Conservation (phyloP, 2,329 filamentous ascomycete genomes). For the Didymella exigua region DNA sequence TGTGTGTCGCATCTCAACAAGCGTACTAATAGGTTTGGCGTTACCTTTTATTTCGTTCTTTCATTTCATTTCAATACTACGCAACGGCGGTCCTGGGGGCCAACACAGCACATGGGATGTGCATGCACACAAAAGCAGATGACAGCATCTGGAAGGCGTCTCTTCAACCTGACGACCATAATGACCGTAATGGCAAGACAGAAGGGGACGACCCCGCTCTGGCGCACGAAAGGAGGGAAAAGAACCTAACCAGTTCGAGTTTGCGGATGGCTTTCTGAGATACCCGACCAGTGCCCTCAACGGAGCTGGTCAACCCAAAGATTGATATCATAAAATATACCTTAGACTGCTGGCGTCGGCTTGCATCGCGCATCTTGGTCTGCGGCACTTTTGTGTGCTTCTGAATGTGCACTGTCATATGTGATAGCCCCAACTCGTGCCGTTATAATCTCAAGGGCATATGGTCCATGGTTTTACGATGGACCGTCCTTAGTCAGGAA, state of each 20-base stretch:
- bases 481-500: too few relatives aligned
- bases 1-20: slow-evolving; percentile 30
- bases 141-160: slow-evolving; percentile 45
- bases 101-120: slow-evolving; percentile 12
- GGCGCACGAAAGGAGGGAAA: neutral
- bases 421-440: neutral
- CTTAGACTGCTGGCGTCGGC: neutral
- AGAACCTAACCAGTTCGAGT: neutral
- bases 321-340: neutral
- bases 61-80: neutral
- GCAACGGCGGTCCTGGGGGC: neutral
- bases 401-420: too few relatives aligned
- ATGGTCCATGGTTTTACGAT: too few relatives aligned
- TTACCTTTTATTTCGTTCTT: neutral
- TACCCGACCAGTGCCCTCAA: slow-evolving; percentile 22
- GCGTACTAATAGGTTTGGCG: slow-evolving; percentile 16
- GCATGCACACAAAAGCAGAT: slow-evolving; percentile 15
- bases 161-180: slow-evolving; percentile 49
- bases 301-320: slow-evolving; percentile 18
- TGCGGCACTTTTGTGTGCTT: too few relatives aligned
- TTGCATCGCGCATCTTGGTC: neutral
- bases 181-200: slow-evolving; percentile 28
- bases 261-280: slow-evolving; percentile 19
- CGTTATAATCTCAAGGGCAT: neutral
- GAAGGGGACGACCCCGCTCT: neutral